Percentiles rank a stretch among this genome's conserved stretches.
phyloP scores from a whole-genome alignment of 176 grass and related monocot species.

The Oropetium thomaeum region DNA sequence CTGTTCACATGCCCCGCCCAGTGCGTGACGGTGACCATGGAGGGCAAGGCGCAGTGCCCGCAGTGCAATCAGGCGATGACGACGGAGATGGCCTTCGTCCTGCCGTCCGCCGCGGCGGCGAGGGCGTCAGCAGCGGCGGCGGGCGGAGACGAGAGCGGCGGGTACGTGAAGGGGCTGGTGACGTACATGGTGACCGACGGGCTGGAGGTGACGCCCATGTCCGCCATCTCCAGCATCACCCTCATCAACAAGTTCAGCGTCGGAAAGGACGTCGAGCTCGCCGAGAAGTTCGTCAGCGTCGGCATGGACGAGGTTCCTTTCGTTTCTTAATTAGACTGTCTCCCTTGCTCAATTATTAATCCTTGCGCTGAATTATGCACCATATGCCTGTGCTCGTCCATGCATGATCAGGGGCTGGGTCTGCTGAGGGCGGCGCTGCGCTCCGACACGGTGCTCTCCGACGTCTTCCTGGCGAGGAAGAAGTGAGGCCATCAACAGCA shows the following conservation, averaged over 20 bases:
- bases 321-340: not conserved
- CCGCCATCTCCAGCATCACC: conserved; percentile 46
- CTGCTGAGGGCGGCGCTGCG: conserved; percentile 45
- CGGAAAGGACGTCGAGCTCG: conserved; percentile 27
- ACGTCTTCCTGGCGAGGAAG: conserved; percentile 40
- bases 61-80: conserved; percentile 30
- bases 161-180: conserved; percentile 45
- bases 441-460: conserved; percentile 39
- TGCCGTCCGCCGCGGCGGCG: not conserved
- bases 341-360: not conserved
- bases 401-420: conserved; percentile 9
- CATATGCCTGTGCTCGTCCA: too few relatives aligned
- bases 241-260: conserved; percentile 41
- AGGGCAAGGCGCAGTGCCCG: conserved; percentile 6
- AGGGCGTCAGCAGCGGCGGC: too few relatives aligned
- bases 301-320: conserved; percentile 30
- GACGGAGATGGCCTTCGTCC: conserved; percentile 6
- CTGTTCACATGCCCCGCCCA: conserved; percentile 19
- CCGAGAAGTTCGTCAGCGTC: conserved; percentile 45
- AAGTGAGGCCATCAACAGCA: not conserved
- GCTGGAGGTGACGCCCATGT: conserved; percentile 57
- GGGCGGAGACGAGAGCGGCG: not conserved
- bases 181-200: conserved; percentile 58
- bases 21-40: conserved; percentile 33
- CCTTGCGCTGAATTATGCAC: not conserved